Evolutionary conservation across 306 rosid genomes (phyloP).

Genomic region (Urtica urens): DNA sequence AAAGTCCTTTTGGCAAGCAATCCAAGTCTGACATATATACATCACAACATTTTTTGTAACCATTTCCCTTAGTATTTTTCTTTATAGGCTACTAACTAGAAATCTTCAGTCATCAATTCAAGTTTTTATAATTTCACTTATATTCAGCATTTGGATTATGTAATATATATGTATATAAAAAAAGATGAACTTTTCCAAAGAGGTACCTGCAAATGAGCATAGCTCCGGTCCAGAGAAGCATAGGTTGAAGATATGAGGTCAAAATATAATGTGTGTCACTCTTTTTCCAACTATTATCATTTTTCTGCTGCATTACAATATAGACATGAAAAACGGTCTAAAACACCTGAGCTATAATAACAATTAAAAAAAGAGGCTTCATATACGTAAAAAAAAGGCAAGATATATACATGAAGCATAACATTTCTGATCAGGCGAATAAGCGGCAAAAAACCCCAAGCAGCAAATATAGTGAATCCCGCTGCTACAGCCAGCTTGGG

Average conservation of each 20-base stretch:
- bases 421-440: slow-evolving; percentile 44
- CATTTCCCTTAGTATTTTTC: background rate
- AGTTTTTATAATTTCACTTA: no score
- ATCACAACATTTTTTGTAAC: background rate
- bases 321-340: slow-evolving; percentile 2
- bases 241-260: slow-evolving; percentile 66
- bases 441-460: slow-evolving; percentile 81
- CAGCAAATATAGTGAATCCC: slow-evolving; percentile 52
- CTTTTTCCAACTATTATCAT: slow-evolving; percentile 78
- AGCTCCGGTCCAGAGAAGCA: slow-evolving; percentile 78
- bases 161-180: no score
- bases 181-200: background rate
- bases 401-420: slow-evolving; percentile 39
- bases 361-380: background rate
- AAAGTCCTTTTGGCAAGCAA: slow-evolving; percentile 11
- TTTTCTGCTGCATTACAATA: slow-evolving; percentile 42
- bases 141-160: no score
- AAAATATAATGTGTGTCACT: slow-evolving; percentile 48
- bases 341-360: background rate
- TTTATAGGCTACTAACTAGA: background rate
- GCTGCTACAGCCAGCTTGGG: slow-evolving; percentile 57
- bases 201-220: slow-evolving; percentile 81
- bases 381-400: slow-evolving; percentile 8
- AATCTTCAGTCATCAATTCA: background rate
- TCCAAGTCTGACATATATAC: no score